Evolutionary conservation across 2,329 filamentous ascomycete species (phyloP).

Genomic region (Aspergillus proliferans): DNA sequence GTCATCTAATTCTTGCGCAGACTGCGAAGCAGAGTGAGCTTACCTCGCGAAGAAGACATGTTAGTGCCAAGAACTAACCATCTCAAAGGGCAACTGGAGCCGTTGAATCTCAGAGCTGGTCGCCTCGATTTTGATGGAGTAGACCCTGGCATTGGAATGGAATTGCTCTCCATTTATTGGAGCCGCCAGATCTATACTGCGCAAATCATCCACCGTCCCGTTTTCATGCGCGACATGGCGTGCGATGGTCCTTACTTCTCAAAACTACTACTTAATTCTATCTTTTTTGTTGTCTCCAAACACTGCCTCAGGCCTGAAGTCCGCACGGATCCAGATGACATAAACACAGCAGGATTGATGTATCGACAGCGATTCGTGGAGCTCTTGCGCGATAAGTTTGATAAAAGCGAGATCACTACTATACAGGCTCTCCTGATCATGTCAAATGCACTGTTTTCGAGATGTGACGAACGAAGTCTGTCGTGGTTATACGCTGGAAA

Average conservation of each 20-base stretch:
- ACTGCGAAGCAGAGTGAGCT: slow-evolving; percentile 19
- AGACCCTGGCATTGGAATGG: slow-evolving; percentile 47
- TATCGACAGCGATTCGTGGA: slow-evolving; percentile 44
- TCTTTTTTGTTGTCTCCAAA: slow-evolving; percentile 43
- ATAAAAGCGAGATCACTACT: slow-evolving; percentile 48
- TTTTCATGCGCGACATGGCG: slow-evolving; percentile 9
- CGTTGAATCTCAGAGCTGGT: slow-evolving; percentile 40
- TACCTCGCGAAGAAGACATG: background rate
- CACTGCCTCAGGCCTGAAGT: slow-evolving; percentile 44
- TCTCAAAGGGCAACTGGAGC: slow-evolving; percentile 43
- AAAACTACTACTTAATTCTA: slow-evolving; percentile 48
- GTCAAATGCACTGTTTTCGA: slow-evolving; percentile 46
- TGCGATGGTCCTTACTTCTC: slow-evolving; percentile 45
- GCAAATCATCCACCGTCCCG: slow-evolving; percentile 28
- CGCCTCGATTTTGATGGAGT: slow-evolving; percentile 53
- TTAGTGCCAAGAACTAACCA: background rate
- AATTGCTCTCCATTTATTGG: slow-evolving; percentile 49
- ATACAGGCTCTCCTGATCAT: slow-evolving; percentile 51
- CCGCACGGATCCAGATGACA: slow-evolving; percentile 42
- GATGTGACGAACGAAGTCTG: slow-evolving; percentile 46
- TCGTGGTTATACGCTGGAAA: slow-evolving; percentile 50
- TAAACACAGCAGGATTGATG: slow-evolving; percentile 43
- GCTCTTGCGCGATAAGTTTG: slow-evolving; percentile 42
- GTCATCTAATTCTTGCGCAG: slow-evolving; percentile 16
- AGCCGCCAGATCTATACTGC: slow-evolving; percentile 48